Evolutionary conservation across 805 yeast species (phyloP).

Genomic region (Wickerhamiella galacta): DNA sequence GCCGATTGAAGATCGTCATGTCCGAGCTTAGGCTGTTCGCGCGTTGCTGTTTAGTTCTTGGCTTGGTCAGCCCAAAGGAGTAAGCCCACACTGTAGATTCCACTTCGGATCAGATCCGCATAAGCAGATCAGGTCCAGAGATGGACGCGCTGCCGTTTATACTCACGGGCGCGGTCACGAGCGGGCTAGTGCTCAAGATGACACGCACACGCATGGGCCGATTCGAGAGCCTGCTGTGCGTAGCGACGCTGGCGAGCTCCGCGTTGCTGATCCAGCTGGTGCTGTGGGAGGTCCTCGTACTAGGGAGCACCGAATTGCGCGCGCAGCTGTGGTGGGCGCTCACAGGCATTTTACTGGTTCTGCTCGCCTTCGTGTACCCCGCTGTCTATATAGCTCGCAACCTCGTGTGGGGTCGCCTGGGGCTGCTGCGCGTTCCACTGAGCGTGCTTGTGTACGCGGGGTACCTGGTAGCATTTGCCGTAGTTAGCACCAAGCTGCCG

Average conservation of each 20-base stretch:
- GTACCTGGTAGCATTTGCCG: conserved; percentile 16
- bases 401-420: conserved; percentile 3
- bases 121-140: too few species aligned
- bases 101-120: too few species aligned
- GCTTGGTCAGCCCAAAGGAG: too few species aligned
- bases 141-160: too few species aligned
- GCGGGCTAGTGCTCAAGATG: too few species aligned
- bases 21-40: too few species aligned
- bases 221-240: background rate
- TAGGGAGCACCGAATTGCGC: conserved; percentile 9
- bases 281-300: conserved; percentile 23
- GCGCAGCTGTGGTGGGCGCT: conserved; percentile 11
- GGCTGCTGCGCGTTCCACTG: conserved; percentile 11
- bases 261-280: conserved; percentile 21
- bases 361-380: conserved; percentile 11
- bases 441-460: conserved; percentile 17
- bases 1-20: too few species aligned
- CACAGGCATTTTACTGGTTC: conserved; percentile 15
- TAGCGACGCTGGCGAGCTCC: conserved; percentile 1
- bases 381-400: conserved; percentile 9
- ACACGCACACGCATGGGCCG: too few species aligned
- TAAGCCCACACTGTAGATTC: too few species aligned
- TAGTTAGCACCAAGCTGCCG: conserved; percentile 20
- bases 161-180: too few species aligned
- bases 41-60: too few species aligned